Conservation (phyloP, 345 rosid species). For the Stellera chamaejasme region DNA sequence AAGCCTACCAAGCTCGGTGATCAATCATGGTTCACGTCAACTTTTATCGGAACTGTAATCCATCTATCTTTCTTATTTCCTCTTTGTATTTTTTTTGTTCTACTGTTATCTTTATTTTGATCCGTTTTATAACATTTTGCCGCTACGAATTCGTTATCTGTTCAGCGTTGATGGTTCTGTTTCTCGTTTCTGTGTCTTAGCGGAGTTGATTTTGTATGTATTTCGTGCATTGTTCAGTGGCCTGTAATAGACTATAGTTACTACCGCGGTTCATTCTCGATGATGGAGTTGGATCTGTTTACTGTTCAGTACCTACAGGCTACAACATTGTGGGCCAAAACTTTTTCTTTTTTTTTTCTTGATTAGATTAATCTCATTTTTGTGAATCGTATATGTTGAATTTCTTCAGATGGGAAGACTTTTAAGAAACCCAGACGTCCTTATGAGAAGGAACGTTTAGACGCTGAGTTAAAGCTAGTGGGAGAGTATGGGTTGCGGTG, state of each 20-base stretch:
- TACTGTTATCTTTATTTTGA: too few species aligned
- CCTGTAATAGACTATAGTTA: neutral
- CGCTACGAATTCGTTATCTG: too few species aligned
- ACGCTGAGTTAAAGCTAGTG: constrained; percentile 50
- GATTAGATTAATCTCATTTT: neutral
- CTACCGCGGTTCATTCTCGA: neutral
- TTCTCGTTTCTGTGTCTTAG: neutral
- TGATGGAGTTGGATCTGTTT: neutral
- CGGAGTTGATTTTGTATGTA: neutral
- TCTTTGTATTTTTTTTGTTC: neutral
- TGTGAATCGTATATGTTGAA: neutral
- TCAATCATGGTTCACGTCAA: constrained; percentile 29
- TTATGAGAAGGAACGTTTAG: constrained; percentile 48
- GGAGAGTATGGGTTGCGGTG: constrained; percentile 59
- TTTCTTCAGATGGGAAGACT: constrained; percentile 28
- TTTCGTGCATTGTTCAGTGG: neutral
- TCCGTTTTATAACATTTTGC: neutral
- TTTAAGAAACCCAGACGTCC: constrained; percentile 42
- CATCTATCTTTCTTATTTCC: neutral
- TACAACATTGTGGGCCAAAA: neutral
- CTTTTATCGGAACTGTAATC: constrained; percentile 33
- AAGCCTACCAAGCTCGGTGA: too few species aligned
- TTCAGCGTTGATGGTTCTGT: neutral
- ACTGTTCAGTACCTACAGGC: neutral
- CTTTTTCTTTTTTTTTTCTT: neutral